Conservation (phyloP, 1,284 basidiomycete species). For the Amylostereum areolatum region DNA sequence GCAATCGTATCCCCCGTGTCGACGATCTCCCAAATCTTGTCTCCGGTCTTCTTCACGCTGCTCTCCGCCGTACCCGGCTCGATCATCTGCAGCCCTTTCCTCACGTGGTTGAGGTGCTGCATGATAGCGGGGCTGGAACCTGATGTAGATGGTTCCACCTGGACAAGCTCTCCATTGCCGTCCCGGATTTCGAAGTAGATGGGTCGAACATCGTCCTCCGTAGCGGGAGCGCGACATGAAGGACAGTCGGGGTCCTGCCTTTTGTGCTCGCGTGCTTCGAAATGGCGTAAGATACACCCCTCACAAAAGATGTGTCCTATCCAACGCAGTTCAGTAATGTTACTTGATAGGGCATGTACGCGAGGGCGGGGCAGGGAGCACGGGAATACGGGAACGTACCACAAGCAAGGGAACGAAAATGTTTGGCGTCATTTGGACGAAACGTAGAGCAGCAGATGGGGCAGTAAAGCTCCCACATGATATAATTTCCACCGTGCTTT, state of each 20-base stretch:
- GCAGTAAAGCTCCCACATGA: no score
- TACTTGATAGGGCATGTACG: no score
- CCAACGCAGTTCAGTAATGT: no score
- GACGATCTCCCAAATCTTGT: neutral
- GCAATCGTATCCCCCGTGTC: neutral
- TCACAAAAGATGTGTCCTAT: neutral
- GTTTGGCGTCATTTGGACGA: no score
- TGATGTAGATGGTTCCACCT: neutral
- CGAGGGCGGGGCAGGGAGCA: no score
- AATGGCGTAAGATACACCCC: neutral
- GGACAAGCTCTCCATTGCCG: neutral
- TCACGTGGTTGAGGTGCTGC: neutral
- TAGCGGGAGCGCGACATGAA: neutral
- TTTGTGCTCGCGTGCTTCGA: neutral
- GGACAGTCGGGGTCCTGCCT: neutral
- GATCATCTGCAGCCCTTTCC: neutral
- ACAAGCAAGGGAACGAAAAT: no score
- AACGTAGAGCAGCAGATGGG: no score
- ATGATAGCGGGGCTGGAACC: neutral
- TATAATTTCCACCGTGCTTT: no score
- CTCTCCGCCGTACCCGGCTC: neutral
- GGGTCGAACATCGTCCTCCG: neutral
- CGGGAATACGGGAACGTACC: no score
- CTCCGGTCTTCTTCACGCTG: neutral
- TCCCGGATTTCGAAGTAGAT: neutral